These are phyloP conservation scores for Chlorella variabilis DNA, from an alignment of 163 green algal genomes.

Conservation along the genomic window DNA sequence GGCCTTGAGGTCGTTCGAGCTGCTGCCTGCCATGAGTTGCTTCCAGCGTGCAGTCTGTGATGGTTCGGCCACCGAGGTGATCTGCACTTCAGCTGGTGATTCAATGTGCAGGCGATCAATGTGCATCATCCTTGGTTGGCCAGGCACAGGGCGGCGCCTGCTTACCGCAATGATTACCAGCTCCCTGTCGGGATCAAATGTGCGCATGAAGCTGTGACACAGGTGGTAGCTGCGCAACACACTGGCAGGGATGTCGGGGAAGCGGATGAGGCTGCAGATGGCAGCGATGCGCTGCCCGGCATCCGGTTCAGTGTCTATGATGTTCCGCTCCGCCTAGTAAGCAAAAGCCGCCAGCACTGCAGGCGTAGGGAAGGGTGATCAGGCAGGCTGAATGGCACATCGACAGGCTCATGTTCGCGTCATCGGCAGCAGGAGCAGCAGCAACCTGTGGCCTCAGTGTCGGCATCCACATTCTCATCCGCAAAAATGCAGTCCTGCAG, in stretches of 20 bases:
- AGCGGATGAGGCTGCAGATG: background rate
- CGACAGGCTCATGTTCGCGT: background rate
- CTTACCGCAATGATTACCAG: background rate
- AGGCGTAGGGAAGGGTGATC: too few species aligned
- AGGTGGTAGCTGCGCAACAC: slow-evolving; percentile 1
- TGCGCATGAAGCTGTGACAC: background rate
- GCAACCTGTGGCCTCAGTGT: slow-evolving; percentile 4
- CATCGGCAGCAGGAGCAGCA: too few species aligned
- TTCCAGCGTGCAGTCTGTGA: too few species aligned
- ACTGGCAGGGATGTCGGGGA: background rate
- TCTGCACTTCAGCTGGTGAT: too few species aligned
- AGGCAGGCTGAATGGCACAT: too few species aligned
- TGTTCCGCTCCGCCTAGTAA: background rate
- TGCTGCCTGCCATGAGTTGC: too few species aligned
- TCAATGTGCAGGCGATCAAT: too few species aligned
- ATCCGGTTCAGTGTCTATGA: too few species aligned
- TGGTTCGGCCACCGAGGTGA: too few species aligned
- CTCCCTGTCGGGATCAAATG: background rate
- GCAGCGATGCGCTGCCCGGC: background rate
- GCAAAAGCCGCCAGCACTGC: slow-evolving; percentile 12
- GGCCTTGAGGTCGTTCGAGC: too few species aligned
- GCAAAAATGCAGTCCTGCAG: slow-evolving; percentile 12
- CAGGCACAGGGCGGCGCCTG: background rate
- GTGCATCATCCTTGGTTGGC: too few species aligned
- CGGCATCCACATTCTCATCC: background rate